Conservation (phyloP, 768 basidiomycete species). For the Leucocoprinus sp. region DNA sequence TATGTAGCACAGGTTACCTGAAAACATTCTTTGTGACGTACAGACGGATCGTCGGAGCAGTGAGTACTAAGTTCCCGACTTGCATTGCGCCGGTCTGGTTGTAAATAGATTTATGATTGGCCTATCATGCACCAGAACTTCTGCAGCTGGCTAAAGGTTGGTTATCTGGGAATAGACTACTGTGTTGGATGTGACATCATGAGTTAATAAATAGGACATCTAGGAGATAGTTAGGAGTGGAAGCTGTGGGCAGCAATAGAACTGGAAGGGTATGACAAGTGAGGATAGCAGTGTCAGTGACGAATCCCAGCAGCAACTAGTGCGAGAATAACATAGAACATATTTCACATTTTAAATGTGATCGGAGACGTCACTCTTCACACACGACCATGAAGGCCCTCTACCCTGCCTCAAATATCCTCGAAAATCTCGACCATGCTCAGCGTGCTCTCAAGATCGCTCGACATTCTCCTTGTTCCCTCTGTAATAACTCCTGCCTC, state of each 20-base stretch:
- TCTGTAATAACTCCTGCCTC: conserved; percentile 53
- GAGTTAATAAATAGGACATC: too few relatives aligned
- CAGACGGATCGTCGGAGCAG: conserved; percentile 65
- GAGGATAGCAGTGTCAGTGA: conserved; percentile 60
- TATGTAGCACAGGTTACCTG: background rate
- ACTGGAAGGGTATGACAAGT: conserved; percentile 66
- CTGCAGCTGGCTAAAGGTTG: conserved; percentile 15
- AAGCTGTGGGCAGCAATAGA: conserved; percentile 73
- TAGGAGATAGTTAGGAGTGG: conserved; percentile 63
- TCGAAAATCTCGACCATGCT: conserved; percentile 37
- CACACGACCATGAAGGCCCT: conserved; percentile 45
- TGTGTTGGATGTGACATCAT: too few relatives aligned
- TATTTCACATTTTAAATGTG: conserved; percentile 8
- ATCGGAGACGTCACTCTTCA: conserved; percentile 9
- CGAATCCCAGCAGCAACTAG: conserved; percentile 44
- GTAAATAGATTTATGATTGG: conserved; percentile 56
- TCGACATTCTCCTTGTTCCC: conserved; percentile 65
- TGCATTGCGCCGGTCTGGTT: conserved; percentile 56
- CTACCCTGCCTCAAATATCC: conserved; percentile 57
- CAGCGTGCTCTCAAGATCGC: conserved; percentile 71
- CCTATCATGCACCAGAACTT: conserved; percentile 88
- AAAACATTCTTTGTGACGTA: conserved; percentile 18
- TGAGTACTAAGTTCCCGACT: conserved; percentile 52
- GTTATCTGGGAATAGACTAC: conserved; percentile 1
- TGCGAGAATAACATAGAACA: conserved; percentile 9